phyloP scores from a whole-genome alignment of 164 flowering plant species.

The Dillenia suffruticosa region DNA sequence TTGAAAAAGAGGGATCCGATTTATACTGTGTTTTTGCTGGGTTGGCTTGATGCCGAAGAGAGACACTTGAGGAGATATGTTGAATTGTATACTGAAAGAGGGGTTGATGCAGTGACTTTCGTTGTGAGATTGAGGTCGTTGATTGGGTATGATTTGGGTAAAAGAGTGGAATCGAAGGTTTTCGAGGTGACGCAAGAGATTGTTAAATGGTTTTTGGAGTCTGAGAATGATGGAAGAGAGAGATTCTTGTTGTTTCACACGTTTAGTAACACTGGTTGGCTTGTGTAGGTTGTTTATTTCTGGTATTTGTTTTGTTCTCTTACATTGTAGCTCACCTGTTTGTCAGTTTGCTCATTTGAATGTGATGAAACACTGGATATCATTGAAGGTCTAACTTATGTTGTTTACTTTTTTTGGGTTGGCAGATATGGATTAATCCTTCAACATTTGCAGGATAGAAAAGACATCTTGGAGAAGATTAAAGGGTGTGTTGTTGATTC shows the following conservation, averaged over 20 bases:
- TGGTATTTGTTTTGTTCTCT: not conserved
- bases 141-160: conserved; percentile 61
- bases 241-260: conserved; percentile 79
- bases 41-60: conserved; percentile 84
- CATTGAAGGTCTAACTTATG: not conserved
- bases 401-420: not conserved
- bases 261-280: conserved; percentile 92
- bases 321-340: not conserved
- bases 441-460: conserved; percentile 36
- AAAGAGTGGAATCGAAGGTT: conserved; percentile 42
- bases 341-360: not conserved
- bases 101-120: conserved; percentile 50
- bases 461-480: conserved; percentile 53
- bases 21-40: conserved; percentile 70
- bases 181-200: conserved; percentile 43
- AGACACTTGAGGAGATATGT: conserved; percentile 80
- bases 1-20: conserved; percentile 14
- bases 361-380: not conserved
- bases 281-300: conserved; percentile 53
- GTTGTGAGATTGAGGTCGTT: conserved; percentile 3
- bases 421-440: conserved; percentile 80
- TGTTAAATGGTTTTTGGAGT: conserved; percentile 48
- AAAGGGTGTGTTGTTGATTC: conserved; percentile 92
- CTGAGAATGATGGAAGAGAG: conserved; percentile 48
- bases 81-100: conserved; percentile 64